A percentile compares a stretch with the other conserved stretches of the same genome.
These are phyloP conservation scores for Trichoderma harzianum DNA, from an alignment of 2,329 filamentous ascomycete genomes.

Conservation along the genomic window DNA sequence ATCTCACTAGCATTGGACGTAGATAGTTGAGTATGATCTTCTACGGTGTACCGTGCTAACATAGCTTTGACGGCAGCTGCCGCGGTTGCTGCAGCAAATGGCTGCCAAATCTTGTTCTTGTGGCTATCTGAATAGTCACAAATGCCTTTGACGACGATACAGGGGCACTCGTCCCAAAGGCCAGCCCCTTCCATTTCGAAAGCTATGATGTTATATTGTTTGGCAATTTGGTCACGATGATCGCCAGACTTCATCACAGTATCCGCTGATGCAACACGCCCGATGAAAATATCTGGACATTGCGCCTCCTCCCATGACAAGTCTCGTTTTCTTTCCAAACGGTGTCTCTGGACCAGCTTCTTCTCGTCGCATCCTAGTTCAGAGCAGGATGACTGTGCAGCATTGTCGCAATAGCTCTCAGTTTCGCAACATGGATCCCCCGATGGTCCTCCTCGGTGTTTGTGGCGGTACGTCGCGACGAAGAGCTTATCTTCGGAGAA, in stretches of 20 bases:
- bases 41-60: neutral
- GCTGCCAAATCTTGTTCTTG: conserved; percentile 35
- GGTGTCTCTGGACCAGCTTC: neutral
- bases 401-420: neutral
- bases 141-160: conserved; percentile 35
- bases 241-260: conserved; percentile 37
- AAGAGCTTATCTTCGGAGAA: neutral
- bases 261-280: conserved; percentile 37
- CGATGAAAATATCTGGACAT: conserved; percentile 25
- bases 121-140: conserved; percentile 39
- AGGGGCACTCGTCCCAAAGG: conserved; percentile 29
- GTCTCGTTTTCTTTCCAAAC: neutral
- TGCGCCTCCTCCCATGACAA: neutral
- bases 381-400: neutral
- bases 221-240: conserved; percentile 32
- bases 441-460: neutral
- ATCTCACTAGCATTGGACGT: neutral
- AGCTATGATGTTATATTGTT: conserved; percentile 22
- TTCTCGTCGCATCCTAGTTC: neutral
- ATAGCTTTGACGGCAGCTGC: conserved; percentile 4
- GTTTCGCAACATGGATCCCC: neutral
- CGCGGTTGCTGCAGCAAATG: conserved; percentile 17
- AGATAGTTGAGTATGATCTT: neutral
- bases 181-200: conserved; percentile 35
- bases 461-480: neutral